Evolutionary conservation across 106 monocot genomes (phyloP).

Genomic region (Allium cepa): DNA sequence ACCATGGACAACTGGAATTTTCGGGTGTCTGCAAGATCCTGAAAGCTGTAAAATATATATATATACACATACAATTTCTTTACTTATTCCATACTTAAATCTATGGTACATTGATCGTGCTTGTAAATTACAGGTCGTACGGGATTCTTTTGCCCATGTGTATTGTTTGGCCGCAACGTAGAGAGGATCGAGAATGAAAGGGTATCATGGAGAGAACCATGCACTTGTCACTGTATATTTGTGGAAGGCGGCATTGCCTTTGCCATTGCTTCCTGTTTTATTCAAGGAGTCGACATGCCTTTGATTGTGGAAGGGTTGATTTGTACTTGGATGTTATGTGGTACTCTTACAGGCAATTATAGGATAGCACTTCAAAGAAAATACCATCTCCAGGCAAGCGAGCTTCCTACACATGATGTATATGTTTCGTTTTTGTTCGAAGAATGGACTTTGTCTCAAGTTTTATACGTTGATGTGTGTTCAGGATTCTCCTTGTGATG

Average conservation of each 20-base stretch:
- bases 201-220: constrained; percentile 30
- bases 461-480: neutral
- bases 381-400: constrained; percentile 38
- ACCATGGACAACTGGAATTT: constrained; percentile 38
- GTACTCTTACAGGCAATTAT: constrained; percentile 30
- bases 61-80: neutral
- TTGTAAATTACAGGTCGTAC: constrained; percentile 21
- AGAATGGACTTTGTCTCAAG: too few species aligned
- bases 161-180: constrained; percentile 33
- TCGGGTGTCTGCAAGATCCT: constrained; percentile 27
- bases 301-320: constrained; percentile 39
- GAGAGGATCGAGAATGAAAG: constrained; percentile 20
- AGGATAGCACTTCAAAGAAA: constrained; percentile 32
- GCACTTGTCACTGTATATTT: constrained; percentile 34
- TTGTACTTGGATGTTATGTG: constrained; percentile 43
- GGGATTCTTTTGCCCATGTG: constrained; percentile 49
- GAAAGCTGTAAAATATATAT: constrained; percentile 27
- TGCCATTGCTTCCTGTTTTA: constrained; percentile 22
- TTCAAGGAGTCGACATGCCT: constrained; percentile 30
- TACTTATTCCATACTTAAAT: neutral
- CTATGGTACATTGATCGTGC: neutral
- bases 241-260: constrained; percentile 42
- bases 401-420: too few species aligned
- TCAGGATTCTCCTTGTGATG: constrained; percentile 47
- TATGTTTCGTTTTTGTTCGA: too few species aligned